Base-by-base conservation (phyloP, 106 monocot genomes). In the Agapanthus africanus region DNA sequence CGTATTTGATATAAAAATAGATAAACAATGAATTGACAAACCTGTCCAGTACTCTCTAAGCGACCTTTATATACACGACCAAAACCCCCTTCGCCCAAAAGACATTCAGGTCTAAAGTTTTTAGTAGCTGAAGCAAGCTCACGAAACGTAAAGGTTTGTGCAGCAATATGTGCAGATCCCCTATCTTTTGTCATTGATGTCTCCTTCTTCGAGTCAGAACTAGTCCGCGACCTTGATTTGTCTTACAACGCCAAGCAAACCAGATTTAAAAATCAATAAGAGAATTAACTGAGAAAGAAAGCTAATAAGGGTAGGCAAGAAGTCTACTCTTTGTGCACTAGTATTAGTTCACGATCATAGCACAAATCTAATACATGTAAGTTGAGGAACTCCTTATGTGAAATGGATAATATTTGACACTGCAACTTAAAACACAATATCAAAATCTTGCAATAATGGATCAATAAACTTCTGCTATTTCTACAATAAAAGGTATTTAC, bases 31-130 rank as follows among this genome's bases (percentile, higher is more conserved):
- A 47, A 47, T 46, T 67, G 68, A 32, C 44, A 54, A 37, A 80
- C 84, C 84, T 80, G 84, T 14, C 84, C 70, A 65, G 70, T 74
- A 37, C 56, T 79, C 69, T 84, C 84, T 67, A 84, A 67, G 13
- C 65, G 73, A 13, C 84, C 84, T 67, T 84, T 80, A 60, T 84
- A 84, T 19, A 84, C 83, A 56, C 83, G 83, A 40, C 83, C 83
- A 69, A 83, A 83, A 13, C 83, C 83, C 9, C 83, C 83, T 76
- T 83, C 83, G 27, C 83, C 83, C 49, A 83, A 37, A 34, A 83
- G 74, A 50, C 75, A 83, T 63, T 84, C 84, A 34, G 56, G 76
- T 39, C 70, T 79, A 37, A 84, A 84, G 65, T 77, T 76, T 52
- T 84, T 72, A 27, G 84, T 84, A 40, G 76, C 84, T 35, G 76